These are phyloP conservation scores for Mucor sp. DNA, from an alignment of 371 early-diverging fungal genomes.

Conservation along the genomic window DNA sequence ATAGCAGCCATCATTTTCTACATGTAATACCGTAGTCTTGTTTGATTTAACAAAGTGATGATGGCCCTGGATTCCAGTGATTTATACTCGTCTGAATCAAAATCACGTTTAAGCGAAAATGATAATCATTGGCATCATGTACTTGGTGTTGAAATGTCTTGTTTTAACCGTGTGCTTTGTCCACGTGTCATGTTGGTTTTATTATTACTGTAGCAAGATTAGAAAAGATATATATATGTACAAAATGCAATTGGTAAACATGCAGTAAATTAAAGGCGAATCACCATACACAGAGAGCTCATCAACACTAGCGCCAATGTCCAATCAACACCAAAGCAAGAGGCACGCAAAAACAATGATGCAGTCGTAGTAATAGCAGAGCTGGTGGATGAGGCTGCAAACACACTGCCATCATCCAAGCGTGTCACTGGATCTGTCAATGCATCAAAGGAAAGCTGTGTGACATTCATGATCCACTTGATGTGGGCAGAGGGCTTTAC, in stretches of 20 bases:
- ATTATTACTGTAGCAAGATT: not conserved
- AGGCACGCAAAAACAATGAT: not conserved
- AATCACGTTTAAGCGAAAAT: too few species aligned
- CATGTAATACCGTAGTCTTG: too few species aligned
- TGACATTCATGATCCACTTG: conserved; percentile 33
- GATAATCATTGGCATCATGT: too few species aligned
- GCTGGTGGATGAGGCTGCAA: not conserved
- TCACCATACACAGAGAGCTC: not conserved
- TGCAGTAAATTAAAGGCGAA: not conserved
- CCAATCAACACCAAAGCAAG: not conserved
- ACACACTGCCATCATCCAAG: not conserved
- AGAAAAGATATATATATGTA: not conserved
- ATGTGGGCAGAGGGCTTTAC: conserved; percentile 22
- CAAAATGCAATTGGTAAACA: not conserved
- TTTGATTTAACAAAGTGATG: too few species aligned
- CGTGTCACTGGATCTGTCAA: conserved; percentile 5
- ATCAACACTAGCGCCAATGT: not conserved
- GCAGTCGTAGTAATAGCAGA: not conserved
- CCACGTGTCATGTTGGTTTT: not conserved
- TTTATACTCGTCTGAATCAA: too few species aligned
- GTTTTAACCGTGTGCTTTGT: too few species aligned
- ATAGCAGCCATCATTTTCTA: too few species aligned
- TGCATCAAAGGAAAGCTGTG: conserved; percentile 14
- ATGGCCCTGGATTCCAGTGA: too few species aligned
- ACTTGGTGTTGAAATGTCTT: too few species aligned